Conservation (phyloP, 352 stramenopile genomes). For the Elongisporangium undulatum region DNA sequence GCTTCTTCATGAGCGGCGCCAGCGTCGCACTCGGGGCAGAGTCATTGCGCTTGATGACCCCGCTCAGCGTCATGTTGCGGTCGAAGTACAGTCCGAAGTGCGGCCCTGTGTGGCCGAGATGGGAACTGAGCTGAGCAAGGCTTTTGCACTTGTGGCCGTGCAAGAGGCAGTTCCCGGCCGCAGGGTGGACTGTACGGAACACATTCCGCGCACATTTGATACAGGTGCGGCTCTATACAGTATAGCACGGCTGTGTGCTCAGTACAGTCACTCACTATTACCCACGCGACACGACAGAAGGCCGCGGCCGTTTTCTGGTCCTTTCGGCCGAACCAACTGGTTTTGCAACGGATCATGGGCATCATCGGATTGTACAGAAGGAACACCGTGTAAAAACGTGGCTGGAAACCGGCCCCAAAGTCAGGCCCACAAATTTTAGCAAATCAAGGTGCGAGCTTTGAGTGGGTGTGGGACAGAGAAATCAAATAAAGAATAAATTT, state of each 20-base stretch:
- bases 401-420: neutral
- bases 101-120: neutral
- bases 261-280: neutral
- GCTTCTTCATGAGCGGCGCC: slow-evolving; percentile 44
- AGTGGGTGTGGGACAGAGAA: neutral
- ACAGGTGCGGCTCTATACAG: neutral
- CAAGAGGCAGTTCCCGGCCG: slow-evolving; percentile 4
- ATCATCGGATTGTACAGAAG: neutral
- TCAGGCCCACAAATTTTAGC: neutral
- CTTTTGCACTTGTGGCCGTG: slow-evolving; percentile 12
- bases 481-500: neutral
- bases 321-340: neutral
- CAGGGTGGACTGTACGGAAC: neutral
- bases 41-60: slow-evolving; percentile 28
- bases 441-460: neutral
- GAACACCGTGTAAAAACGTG: neutral
- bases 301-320: neutral
- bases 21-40: slow-evolving; percentile 27
- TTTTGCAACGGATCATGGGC: neutral
- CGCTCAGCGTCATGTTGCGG: slow-evolving; percentile 36
- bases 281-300: neutral
- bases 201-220: neutral
- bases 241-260: neutral
- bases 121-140: slow-evolving; percentile 1
- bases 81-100: slow-evolving; percentile 1